These are phyloP conservation scores for Aspergillus tanneri DNA, from an alignment of 2,329 filamentous ascomycete genomes.

Conservation along the genomic window DNA sequence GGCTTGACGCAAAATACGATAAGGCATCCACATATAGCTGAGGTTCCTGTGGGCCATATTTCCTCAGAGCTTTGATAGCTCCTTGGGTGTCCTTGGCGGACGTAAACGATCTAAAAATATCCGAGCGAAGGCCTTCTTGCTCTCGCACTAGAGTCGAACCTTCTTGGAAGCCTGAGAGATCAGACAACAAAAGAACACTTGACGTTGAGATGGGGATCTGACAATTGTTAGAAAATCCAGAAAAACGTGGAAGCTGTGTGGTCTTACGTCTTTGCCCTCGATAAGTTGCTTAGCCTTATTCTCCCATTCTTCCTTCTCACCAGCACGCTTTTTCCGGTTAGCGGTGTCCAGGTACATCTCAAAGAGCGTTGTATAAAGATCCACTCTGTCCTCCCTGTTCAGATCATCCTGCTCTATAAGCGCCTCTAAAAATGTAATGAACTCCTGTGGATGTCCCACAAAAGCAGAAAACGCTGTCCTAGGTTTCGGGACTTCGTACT, in stretches of 20 bases:
- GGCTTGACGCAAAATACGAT: slow-evolving; percentile 86
- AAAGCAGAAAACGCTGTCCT: slow-evolving; percentile 93
- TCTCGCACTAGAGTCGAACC: slow-evolving; percentile 92
- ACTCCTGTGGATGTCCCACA: slow-evolving; percentile 88
- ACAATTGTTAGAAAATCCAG: slow-evolving; percentile 12
- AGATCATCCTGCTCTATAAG: slow-evolving; percentile 71
- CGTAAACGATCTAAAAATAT: slow-evolving; percentile 96
- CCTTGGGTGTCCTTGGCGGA: slow-evolving; percentile 87
- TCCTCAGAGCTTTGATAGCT: slow-evolving; percentile 82
- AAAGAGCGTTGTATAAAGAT: slow-evolving; percentile 91
- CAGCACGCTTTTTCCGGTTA: slow-evolving; percentile 65
- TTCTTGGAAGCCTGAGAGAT: slow-evolving; percentile 84
- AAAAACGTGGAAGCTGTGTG: not conserved
- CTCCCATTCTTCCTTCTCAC: slow-evolving; percentile 78
- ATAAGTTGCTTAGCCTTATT: slow-evolving; percentile 86
- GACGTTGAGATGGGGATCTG: slow-evolving; percentile 83
- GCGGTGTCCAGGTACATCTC: slow-evolving; percentile 97
- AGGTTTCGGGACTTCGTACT: slow-evolving; percentile 78
- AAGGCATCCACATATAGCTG: slow-evolving; percentile 89
- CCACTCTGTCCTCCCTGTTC: slow-evolving; percentile 72
- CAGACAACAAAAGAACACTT: slow-evolving; percentile 87
- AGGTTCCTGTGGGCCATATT: slow-evolving; percentile 88
- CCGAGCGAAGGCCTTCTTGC: slow-evolving; percentile 84
- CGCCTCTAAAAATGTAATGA: slow-evolving; percentile 88
- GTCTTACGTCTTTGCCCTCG: slow-evolving; percentile 66